Conservation (phyloP, 768 basidiomycete genomes). For the Amanita pseudoporphyria region DNA sequence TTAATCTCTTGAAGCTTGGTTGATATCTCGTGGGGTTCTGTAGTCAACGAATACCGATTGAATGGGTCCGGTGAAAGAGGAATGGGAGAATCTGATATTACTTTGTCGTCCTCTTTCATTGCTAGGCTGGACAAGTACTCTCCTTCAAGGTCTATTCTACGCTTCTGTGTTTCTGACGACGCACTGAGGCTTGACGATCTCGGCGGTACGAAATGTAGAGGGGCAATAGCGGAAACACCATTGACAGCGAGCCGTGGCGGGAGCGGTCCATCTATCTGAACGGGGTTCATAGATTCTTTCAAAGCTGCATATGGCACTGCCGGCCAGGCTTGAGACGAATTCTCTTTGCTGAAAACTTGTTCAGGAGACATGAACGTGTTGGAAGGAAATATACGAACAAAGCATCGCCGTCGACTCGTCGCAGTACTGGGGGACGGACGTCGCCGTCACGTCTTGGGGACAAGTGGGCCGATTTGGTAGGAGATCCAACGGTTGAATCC, state of each 20-base stretch:
- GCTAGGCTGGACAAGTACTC: slow-evolving; percentile 30
- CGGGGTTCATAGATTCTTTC: slow-evolving; percentile 17
- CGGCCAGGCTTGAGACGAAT: slow-evolving; percentile 23
- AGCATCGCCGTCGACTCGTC: background rate
- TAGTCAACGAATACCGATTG: slow-evolving; percentile 53
- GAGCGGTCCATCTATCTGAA: slow-evolving; percentile 23
- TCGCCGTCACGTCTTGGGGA: background rate
- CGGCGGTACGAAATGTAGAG: slow-evolving; percentile 31
- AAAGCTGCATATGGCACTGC: slow-evolving; percentile 30
- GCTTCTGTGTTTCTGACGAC: slow-evolving; percentile 36
- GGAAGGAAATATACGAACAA: background rate
- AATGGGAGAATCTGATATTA: slow-evolving; percentile 45
- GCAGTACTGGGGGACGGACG: background rate
- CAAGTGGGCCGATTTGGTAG: background rate
- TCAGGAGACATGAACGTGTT: background rate
- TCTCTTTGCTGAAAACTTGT: background rate
- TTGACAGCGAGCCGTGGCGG: slow-evolving; percentile 61
- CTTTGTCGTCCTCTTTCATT: slow-evolving; percentile 11
- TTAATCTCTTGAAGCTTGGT: slow-evolving; percentile 41
- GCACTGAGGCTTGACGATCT: slow-evolving; percentile 18
- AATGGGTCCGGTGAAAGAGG: slow-evolving; percentile 84
- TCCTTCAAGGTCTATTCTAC: slow-evolving; percentile 42
- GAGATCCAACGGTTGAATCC: slow-evolving; percentile 16
- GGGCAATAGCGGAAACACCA: slow-evolving; percentile 54
- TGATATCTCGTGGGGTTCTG: slow-evolving; percentile 20